phyloP scores from a whole-genome alignment of 2,329 filamentous ascomycete genomes.

The Penicillium oxalicum region DNA sequence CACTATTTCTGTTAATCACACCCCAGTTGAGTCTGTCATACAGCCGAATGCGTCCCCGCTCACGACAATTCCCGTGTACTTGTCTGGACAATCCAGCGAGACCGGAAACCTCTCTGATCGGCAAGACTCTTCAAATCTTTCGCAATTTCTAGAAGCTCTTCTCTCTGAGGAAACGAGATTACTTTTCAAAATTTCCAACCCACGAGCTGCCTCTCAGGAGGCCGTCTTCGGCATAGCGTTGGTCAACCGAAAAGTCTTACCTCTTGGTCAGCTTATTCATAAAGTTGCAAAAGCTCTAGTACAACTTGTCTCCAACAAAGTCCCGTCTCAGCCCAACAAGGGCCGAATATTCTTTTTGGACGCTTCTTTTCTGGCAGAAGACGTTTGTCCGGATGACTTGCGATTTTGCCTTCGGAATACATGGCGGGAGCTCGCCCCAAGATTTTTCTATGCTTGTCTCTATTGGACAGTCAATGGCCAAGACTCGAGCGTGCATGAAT shows the following conservation, averaged over 20 bases:
- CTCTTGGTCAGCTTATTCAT: conserved; percentile 21
- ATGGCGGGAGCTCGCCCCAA: conserved; percentile 25
- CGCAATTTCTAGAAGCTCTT: conserved; percentile 17
- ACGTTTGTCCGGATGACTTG: conserved; percentile 10
- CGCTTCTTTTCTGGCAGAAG: conserved; percentile 17
- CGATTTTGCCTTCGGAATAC: conserved; percentile 21
- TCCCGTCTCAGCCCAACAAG: neutral
- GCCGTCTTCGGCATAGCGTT: conserved; percentile 25
- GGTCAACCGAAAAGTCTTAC: conserved; percentile 16
- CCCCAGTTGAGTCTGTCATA: too few species aligned
- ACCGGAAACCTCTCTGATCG: neutral
- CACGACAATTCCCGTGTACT: conserved; percentile 24
- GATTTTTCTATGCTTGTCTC: conserved; percentile 32
- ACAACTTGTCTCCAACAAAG: conserved; percentile 3
- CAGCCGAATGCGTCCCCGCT: conserved; percentile 16
- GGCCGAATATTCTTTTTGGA: conserved; percentile 34
- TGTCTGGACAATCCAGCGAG: conserved; percentile 3
- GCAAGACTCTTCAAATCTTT: neutral
- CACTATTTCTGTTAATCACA: neutral
- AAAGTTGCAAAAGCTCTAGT: conserved; percentile 16
- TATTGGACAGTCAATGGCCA: conserved; percentile 5
- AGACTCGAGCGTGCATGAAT: neutral
- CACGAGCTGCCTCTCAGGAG: conserved; percentile 12
- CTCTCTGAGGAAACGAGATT: conserved; percentile 4
- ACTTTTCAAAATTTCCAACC: conserved; percentile 17